Evolutionary conservation across 805 yeast species (phyloP).

Genomic region (Yarrowia sp.): DNA sequence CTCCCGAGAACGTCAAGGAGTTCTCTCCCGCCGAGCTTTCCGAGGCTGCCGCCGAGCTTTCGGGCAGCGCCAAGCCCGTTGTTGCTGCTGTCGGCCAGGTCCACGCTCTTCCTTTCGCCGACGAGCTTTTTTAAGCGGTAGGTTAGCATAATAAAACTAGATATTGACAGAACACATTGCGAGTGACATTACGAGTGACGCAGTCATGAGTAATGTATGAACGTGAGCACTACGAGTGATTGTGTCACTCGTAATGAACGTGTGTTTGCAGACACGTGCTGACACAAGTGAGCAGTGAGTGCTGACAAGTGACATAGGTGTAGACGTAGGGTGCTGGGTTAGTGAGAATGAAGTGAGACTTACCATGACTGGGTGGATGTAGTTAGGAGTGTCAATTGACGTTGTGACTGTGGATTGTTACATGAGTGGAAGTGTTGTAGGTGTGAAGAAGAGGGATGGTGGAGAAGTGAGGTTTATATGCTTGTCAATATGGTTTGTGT

Average conservation of each 20-base stretch:
- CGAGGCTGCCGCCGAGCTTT: slow-evolving; percentile 32
- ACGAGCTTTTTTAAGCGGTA: slow-evolving; percentile 64
- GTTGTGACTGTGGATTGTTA: no score
- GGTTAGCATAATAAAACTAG: slow-evolving; percentile 24
- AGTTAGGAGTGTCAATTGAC: not conserved
- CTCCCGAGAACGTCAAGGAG: slow-evolving; percentile 39
- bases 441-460: not conserved
- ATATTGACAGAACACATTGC: not conserved
- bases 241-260: no score
- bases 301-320: no score
- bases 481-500: no score
- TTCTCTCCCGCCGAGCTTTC: slow-evolving; percentile 7
- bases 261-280: no score
- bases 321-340: no score
- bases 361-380: no score
- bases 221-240: no score
- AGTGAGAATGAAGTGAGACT: no score
- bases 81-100: slow-evolving; percentile 89
- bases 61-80: slow-evolving; percentile 57
- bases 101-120: slow-evolving; percentile 79
- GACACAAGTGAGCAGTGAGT: no score
- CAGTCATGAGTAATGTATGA: not conserved
- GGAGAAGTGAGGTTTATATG: no score
- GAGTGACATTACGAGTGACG: not conserved
- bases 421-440: no score